Evolutionary conservation across 345 rosid genomes (phyloP).

Genomic region (Bretschneidera sinensis): DNA sequence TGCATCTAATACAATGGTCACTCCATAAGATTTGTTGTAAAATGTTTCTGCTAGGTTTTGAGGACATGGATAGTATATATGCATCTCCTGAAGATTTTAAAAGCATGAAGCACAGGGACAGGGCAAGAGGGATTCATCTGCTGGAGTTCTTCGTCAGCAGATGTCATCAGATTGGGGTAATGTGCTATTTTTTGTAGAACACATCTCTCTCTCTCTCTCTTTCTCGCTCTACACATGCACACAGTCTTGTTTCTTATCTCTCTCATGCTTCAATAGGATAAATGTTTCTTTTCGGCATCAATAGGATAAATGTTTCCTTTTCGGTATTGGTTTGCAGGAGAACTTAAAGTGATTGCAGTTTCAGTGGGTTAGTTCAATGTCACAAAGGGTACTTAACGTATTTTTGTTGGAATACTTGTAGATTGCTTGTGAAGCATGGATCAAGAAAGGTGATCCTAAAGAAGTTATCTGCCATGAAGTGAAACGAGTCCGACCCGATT

Average conservation of each 20-base stretch:
- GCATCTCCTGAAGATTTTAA: conserved; percentile 89
- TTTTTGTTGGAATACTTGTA: conserved; percentile 23
- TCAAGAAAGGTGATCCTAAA: conserved; percentile 81
- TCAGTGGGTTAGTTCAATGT: not conserved
- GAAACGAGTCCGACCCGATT: conserved; percentile 69
- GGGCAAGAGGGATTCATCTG: conserved; percentile 70
- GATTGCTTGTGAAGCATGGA: conserved; percentile 91
- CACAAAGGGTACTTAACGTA: not conserved
- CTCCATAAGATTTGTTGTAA: not conserved
- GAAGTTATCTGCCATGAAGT: conserved; percentile 91
- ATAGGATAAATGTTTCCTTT: too few species aligned
- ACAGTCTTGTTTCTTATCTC: not conserved
- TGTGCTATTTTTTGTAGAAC: not conserved
- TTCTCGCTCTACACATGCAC: not conserved
- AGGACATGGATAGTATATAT: conserved; percentile 77
- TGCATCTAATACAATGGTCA: too few species aligned
- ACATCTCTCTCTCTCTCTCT: not conserved
- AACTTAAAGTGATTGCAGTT: not conserved
- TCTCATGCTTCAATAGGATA: not conserved
- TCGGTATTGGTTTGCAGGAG: not conserved
- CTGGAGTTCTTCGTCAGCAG: conserved; percentile 77
- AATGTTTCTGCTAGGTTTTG: conserved; percentile 49
- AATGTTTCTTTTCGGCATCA: too few species aligned
- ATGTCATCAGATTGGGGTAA: conserved; percentile 86
- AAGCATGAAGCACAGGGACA: conserved; percentile 47